These are phyloP conservation scores for Didymella lethalis DNA, from an alignment of 2,329 filamentous ascomycete species.

Conservation along the genomic window DNA sequence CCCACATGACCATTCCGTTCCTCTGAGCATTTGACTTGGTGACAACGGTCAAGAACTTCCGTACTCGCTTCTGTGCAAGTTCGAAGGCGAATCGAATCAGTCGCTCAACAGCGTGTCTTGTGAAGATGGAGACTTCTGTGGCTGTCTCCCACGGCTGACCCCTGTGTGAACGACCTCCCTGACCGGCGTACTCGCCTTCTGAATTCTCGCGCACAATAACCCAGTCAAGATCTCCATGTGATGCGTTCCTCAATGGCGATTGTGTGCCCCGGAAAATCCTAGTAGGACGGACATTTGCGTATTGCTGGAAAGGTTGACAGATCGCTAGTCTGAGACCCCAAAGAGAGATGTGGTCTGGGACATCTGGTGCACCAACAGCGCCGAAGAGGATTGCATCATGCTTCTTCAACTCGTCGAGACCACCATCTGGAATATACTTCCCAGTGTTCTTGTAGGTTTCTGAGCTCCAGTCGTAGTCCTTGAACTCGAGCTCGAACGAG, in stretches of 20 bases:
- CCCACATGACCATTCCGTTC: slow-evolving; percentile 74
- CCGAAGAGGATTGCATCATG: slow-evolving; percentile 75
- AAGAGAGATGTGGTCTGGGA: slow-evolving; percentile 65
- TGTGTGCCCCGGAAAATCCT: slow-evolving; percentile 67
- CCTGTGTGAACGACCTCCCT: slow-evolving; percentile 68
- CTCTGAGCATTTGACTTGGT: slow-evolving; percentile 72
- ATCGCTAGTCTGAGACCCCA: slow-evolving; percentile 65
- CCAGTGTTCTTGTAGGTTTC: slow-evolving; percentile 71
- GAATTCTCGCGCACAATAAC: slow-evolving; percentile 73
- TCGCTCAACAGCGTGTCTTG: slow-evolving; percentile 65
- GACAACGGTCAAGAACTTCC: slow-evolving; percentile 68
- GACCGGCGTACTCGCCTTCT: slow-evolving; percentile 71
- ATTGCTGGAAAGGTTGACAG: slow-evolving; percentile 64
- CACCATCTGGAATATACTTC: slow-evolving; percentile 69
- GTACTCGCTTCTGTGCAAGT: slow-evolving; percentile 63
- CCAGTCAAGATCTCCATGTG: slow-evolving; percentile 69
- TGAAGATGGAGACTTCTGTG: slow-evolving; percentile 71
- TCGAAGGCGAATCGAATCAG: slow-evolving; percentile 71
- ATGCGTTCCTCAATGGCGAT: slow-evolving; percentile 63
- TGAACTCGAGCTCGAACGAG: slow-evolving; percentile 68
- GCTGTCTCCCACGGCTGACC: slow-evolving; percentile 67
- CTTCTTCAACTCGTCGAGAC: slow-evolving; percentile 63
- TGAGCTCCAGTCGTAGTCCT: slow-evolving; percentile 71
- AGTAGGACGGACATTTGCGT: slow-evolving; percentile 66
- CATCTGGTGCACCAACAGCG: slow-evolving; percentile 68